Percentiles rank a stretch among this genome's conserved stretches.
Evolutionary conservation across 2,329 filamentous ascomycete species (phyloP).

Genomic region (Blastomyces parvus): DNA sequence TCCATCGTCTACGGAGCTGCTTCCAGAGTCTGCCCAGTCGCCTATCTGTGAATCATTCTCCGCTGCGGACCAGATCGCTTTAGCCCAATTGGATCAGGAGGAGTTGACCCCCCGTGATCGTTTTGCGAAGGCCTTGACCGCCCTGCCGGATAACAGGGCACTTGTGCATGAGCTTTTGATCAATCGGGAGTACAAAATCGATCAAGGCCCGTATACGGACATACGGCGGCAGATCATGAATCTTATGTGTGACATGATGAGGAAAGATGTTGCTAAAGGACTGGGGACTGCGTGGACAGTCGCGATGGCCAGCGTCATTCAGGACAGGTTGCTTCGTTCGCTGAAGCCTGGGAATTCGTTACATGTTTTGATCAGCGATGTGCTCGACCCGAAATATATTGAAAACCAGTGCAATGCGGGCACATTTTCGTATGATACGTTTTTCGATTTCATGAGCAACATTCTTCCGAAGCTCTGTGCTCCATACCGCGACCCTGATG

Average conservation of each 20-base stretch:
- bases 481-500: constrained; percentile 52
- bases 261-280: constrained; percentile 46
- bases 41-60: constrained; percentile 35
- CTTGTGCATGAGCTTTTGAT: constrained; percentile 56
- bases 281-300: constrained; percentile 51
- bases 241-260: constrained; percentile 51
- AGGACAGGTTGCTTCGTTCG: constrained; percentile 50
- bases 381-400: constrained; percentile 50
- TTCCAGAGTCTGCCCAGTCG: constrained; percentile 31
- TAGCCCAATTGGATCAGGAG: constrained; percentile 29
- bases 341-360: constrained; percentile 53
- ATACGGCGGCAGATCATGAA: constrained; percentile 50
- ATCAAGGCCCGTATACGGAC: constrained; percentile 40
- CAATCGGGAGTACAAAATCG: constrained; percentile 54
- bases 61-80: constrained; percentile 23
- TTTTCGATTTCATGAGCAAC: constrained; percentile 54
- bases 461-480: constrained; percentile 57
- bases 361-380: constrained; percentile 51
- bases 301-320: constrained; percentile 57
- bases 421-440: constrained; percentile 54
- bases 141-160: constrained; percentile 52
- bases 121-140: constrained; percentile 47
- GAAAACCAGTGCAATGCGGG: constrained; percentile 49
- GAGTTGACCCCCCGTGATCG: constrained; percentile 30
- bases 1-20: constrained; percentile 25